Conservation (phyloP, 495 filamentous ascomycete genomes). For the Xylona heveae region DNA sequence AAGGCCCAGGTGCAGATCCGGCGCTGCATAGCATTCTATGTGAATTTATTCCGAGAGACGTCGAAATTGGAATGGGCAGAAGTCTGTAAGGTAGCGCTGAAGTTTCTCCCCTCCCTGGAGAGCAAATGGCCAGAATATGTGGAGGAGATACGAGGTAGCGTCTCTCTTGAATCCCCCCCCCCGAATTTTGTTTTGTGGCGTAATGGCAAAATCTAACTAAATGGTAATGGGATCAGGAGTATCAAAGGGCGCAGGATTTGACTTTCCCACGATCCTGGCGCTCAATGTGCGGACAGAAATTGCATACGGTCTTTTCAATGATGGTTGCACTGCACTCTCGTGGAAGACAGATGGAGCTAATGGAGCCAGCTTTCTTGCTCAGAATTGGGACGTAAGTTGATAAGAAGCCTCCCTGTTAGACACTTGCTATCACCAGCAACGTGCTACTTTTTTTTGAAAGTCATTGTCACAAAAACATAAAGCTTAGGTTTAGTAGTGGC, state of each 20-base stretch:
- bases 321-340: constrained; percentile 40
- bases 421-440: no score
- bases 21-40: constrained; percentile 28
- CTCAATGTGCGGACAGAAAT: constrained; percentile 50
- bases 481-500: constrained; percentile 14
- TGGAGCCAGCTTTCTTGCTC: constrained; percentile 24
- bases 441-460: no score
- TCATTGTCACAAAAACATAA: no score
- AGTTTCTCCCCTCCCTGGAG: constrained; percentile 21
- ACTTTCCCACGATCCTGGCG: constrained; percentile 36
- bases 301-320: constrained; percentile 35
- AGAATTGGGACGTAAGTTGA: constrained; percentile 40
- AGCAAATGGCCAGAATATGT: constrained; percentile 23
- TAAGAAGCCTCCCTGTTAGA: constrained; percentile 5
- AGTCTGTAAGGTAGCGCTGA: constrained; percentile 21
- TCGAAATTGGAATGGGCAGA: constrained; percentile 25
- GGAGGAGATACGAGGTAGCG: constrained; percentile 26
- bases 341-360: constrained; percentile 22
- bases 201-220: no score
- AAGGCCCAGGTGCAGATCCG: constrained; percentile 21
- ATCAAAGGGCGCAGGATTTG: constrained; percentile 31
- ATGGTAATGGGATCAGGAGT: no score
- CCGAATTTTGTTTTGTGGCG: no score
- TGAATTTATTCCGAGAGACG: constrained; percentile 25
- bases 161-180: neutral